Conservation (phyloP, 176 grass and related monocot genomes). For the Elymus sibiricus region DNA sequence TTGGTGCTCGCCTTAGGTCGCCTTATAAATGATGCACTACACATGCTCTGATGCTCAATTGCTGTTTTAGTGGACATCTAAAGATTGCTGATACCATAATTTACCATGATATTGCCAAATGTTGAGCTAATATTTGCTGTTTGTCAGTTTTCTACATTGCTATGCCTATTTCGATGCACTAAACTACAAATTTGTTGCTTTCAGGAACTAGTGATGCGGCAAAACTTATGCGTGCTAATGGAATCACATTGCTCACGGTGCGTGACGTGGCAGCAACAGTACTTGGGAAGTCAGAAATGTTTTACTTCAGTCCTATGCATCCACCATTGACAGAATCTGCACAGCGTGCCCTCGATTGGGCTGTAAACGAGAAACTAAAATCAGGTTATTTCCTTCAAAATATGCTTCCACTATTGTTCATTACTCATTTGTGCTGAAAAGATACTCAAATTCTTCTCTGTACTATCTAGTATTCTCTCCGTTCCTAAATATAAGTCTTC, state of each 20-base stretch:
- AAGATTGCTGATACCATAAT: background rate
- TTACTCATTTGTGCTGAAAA: background rate
- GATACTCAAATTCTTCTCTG: background rate
- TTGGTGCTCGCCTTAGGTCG: too few species aligned
- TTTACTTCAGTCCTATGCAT: slow-evolving; percentile 48
- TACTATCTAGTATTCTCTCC: too few species aligned
- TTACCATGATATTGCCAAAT: background rate
- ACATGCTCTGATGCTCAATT: background rate
- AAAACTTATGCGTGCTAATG: slow-evolving; percentile 83
- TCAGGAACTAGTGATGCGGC: slow-evolving; percentile 77
- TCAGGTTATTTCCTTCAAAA: slow-evolving; percentile 51
- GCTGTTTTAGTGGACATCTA: background rate
- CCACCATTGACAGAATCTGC: slow-evolving; percentile 77
- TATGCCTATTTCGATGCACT: slow-evolving; percentile 17
- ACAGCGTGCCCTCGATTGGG: slow-evolving; percentile 75
- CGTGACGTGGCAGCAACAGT: slow-evolving; percentile 61
- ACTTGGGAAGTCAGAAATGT: slow-evolving; percentile 86
- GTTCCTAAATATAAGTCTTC: too few species aligned
- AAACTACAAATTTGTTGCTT: slow-evolving; percentile 21
- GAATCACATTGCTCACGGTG: slow-evolving; percentile 70
- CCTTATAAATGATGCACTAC: too few species aligned
- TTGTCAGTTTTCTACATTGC: slow-evolving; percentile 13
- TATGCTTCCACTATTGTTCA: background rate
- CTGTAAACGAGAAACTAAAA: slow-evolving; percentile 74
- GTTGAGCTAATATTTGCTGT: slow-evolving; percentile 24